These are phyloP conservation scores for Salix udensis DNA, from an alignment of 345 rosid genomes.

Conservation along the genomic window DNA sequence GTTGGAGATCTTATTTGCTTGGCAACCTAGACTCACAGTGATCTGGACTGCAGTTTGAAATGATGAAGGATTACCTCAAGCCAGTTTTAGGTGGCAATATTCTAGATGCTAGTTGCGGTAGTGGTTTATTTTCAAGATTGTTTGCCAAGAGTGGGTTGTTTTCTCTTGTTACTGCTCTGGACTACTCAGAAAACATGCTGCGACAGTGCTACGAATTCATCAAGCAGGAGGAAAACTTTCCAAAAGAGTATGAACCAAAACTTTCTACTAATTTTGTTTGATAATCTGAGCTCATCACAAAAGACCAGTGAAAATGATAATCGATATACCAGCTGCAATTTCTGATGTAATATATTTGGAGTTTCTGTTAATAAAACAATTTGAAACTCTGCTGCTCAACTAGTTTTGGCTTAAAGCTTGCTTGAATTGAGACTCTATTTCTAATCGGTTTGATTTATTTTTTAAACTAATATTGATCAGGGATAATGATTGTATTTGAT, in stretches of 20 bases:
- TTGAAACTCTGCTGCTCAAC: not conserved
- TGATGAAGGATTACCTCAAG: constrained; percentile 64
- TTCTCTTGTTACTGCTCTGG: constrained; percentile 71
- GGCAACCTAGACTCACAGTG: constrained; percentile 9
- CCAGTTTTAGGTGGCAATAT: constrained; percentile 78
- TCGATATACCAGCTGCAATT: not conserved
- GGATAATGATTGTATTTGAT: not conserved
- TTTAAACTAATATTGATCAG: not conserved
- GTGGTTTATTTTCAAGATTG: constrained; percentile 77
- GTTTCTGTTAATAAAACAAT: not conserved
- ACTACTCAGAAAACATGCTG: constrained; percentile 90
- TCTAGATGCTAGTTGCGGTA: constrained; percentile 87
- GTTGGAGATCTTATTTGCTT: not conserved
- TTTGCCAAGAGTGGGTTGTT: constrained; percentile 70
- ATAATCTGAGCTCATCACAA: not conserved
- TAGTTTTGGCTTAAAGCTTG: not conserved
- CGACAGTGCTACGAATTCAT: constrained; percentile 64
- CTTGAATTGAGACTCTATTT: not conserved
- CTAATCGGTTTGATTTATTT: constrained; percentile 1
- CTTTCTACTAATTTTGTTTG: not conserved
- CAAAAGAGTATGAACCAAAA: constrained; percentile 51
- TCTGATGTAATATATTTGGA: not conserved
- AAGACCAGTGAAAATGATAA: not conserved
- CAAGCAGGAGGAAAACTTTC: constrained; percentile 57
- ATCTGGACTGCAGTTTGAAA: constrained; percentile 55